Conservation (phyloP, 352 stramenopile species). For the Phytopythium delawarense region DNA sequence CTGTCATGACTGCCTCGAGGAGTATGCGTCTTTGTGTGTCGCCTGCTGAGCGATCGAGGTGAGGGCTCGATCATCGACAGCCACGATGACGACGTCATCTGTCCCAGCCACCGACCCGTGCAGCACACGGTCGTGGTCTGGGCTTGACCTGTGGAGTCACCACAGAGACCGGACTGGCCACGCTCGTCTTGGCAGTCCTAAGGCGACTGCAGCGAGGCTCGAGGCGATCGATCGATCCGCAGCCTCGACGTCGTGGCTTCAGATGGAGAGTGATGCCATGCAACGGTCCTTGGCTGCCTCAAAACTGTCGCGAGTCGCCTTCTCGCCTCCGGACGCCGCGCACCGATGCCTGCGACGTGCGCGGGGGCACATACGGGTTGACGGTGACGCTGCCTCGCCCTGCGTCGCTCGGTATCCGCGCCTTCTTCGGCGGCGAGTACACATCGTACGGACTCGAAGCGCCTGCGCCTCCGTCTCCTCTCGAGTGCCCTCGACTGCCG, state of each 20-base stretch:
- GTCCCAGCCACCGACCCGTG: not conserved
- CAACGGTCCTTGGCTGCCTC: not conserved
- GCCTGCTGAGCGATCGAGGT: not conserved
- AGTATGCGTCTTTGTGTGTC: not conserved
- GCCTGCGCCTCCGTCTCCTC: constrained; percentile 3
- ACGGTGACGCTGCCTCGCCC: constrained; percentile 1
- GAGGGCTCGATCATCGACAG: not conserved
- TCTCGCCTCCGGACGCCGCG: constrained; percentile 18
- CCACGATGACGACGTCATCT: not conserved
- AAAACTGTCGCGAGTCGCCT: constrained; percentile 4
- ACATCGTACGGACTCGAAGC: constrained; percentile 32
- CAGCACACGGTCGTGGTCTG: not conserved
- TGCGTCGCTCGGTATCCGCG: constrained; percentile 18
- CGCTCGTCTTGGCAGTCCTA: not conserved
- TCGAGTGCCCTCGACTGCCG: constrained; percentile 9
- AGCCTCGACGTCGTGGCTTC: not conserved
- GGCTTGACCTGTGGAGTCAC: not conserved
- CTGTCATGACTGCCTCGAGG: not conserved
- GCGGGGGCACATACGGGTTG: constrained; percentile 28
- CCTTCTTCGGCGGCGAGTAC: constrained; percentile 51
- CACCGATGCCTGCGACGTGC: constrained; percentile 39
- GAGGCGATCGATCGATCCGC: not conserved
- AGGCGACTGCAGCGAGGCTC: not conserved
- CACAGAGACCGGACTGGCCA: not conserved
- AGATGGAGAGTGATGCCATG: not conserved